Evolutionary conservation across 2,329 filamentous ascomycete species (phyloP).

Genomic region (Teratosphaeria destructans): DNA sequence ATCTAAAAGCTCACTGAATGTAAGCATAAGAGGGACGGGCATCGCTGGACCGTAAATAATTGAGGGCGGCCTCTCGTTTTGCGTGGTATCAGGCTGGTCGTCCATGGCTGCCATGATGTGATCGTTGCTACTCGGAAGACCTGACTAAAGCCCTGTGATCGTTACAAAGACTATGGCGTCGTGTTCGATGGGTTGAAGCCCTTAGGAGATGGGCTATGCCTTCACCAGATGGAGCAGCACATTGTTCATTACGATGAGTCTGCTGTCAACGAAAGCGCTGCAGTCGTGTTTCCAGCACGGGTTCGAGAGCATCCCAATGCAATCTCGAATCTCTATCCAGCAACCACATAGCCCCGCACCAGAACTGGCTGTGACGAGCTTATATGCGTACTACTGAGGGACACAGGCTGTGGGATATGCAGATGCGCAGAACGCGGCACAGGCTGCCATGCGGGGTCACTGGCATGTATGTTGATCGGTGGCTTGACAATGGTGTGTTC

Average conservation of each 20-base stretch:
- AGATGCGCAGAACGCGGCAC: background rate
- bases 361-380: background rate
- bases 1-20: slow-evolving; percentile 19
- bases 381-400: background rate
- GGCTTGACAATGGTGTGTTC: background rate
- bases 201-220: too few species aligned
- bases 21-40: slow-evolving; percentile 19
- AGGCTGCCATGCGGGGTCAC: background rate
- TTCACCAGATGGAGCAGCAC: too few species aligned
- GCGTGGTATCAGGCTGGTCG: background rate
- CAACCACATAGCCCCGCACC: background rate
- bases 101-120: too few species aligned
- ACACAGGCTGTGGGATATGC: background rate
- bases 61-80: slow-evolving; percentile 13
- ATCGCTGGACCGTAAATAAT: slow-evolving; percentile 19
- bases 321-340: background rate
- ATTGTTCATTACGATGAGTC: too few species aligned
- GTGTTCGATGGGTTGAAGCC: too few species aligned
- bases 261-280: too few species aligned
- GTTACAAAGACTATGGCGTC: too few species aligned
- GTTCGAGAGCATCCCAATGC: background rate
- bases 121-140: too few species aligned
- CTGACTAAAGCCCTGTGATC: too few species aligned
- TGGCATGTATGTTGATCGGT: background rate
- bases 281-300: background rate